Percentiles rank a stretch among this genome's conserved stretches.
Evolutionary conservation across 257 asterid genomes (phyloP).

Genomic region (Solanum verrucosum): DNA sequence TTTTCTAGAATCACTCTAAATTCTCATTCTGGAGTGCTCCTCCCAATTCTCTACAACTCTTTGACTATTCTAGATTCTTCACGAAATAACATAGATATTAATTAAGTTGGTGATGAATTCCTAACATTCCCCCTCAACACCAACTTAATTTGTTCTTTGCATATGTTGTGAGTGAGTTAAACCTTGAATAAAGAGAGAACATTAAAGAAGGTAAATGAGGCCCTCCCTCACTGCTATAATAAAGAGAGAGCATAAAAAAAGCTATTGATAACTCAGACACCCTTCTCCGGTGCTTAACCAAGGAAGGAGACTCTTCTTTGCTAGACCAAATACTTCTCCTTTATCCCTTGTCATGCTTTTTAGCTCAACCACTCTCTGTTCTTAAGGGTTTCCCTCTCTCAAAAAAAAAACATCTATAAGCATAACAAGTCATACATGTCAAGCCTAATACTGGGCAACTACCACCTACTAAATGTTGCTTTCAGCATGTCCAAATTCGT

Average conservation of each 20-base stretch:
- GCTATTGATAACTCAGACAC: background rate
- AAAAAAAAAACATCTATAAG: background rate
- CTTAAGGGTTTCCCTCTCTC: background rate
- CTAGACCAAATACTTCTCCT: background rate
- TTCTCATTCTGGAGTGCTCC: background rate
- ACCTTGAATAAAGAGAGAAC: background rate
- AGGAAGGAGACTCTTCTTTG: background rate
- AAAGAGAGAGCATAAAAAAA: too few relatives aligned
- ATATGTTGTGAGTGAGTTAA: background rate
- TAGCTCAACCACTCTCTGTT: background rate
- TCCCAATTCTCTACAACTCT: background rate
- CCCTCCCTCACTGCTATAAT: background rate
- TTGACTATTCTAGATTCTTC: background rate
- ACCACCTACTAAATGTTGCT: background rate
- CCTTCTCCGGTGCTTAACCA: background rate
- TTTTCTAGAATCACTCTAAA: too few relatives aligned
- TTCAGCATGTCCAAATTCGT: background rate
- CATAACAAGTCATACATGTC: background rate
- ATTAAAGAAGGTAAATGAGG: background rate
- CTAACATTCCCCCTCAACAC: background rate
- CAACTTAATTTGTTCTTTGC: background rate
- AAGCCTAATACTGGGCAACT: background rate
- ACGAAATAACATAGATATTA: background rate
- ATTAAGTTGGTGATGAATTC: background rate
- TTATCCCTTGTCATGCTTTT: background rate